Conservation (phyloP, 2,329 filamentous ascomycete genomes). For the Pseudogymnoascus sp. region DNA sequence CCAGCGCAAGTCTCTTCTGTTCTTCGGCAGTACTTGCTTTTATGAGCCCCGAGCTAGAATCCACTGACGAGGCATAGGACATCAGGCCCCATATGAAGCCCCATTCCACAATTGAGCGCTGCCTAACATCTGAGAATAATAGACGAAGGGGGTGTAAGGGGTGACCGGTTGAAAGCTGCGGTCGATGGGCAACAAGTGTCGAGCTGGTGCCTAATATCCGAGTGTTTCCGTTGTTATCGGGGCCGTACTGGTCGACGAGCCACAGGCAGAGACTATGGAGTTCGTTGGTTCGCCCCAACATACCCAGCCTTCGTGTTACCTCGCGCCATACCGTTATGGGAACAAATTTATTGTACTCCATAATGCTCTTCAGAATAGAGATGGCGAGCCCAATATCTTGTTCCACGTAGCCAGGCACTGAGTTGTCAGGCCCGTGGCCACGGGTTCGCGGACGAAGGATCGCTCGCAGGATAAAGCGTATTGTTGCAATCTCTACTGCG, state of each 20-base stretch:
- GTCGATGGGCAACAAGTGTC: conserved; percentile 13
- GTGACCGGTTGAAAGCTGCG: conserved; percentile 18
- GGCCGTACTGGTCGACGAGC: conserved; percentile 36
- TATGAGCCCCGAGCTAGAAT: not conserved
- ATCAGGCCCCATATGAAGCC: conserved; percentile 33
- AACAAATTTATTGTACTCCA: conserved; percentile 36
- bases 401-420: conserved; percentile 16
- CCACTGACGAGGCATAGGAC: not conserved
- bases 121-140: conserved; percentile 36
- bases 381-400: conserved; percentile 32
- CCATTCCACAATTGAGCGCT: conserved; percentile 41
- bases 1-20: not conserved
- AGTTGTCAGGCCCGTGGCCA: conserved; percentile 18
- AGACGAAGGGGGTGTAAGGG: conserved; percentile 28
- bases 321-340: conserved; percentile 45
- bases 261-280: conserved; percentile 43
- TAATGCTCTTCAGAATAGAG: conserved; percentile 39
- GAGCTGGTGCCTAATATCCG: conserved; percentile 10
- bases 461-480: conserved; percentile 34
- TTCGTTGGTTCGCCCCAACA: conserved; percentile 43
- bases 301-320: conserved; percentile 51
- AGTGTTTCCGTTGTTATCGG: conserved; percentile 6
- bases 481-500: conserved; percentile 35
- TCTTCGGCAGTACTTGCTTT: not conserved
- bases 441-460: conserved; percentile 33